Conservation (phyloP, 805 yeast genomes). For the Yarrowia sp. region DNA sequence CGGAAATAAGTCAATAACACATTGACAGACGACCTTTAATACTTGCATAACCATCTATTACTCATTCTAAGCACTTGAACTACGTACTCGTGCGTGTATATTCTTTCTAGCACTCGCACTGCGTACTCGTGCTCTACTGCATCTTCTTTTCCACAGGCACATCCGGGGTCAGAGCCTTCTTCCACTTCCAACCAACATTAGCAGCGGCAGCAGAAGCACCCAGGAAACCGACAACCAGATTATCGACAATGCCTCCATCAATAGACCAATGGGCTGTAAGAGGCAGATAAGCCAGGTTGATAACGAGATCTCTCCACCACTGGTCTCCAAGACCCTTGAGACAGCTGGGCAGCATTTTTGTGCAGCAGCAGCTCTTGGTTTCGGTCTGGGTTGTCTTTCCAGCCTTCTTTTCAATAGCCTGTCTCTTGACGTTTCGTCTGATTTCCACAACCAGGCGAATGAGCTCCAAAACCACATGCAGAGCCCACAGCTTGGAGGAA, state of each 20-base stretch:
- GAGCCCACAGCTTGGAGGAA: constrained; percentile 40
- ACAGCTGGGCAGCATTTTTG: not conserved
- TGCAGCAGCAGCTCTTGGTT: constrained; percentile 11
- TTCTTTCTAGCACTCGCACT: no score
- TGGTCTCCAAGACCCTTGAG: constrained; percentile 24
- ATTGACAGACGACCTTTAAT: no score
- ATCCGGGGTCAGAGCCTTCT: constrained; percentile 18
- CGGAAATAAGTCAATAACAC: no score
- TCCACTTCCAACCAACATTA: constrained; percentile 30
- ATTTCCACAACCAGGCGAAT: constrained; percentile 27
- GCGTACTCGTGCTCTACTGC: no score
- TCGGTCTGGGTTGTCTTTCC: not conserved
- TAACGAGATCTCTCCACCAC: constrained; percentile 31
- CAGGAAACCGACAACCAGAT: constrained; percentile 39
- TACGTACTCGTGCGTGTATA: no score
- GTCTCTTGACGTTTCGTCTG: constrained; percentile 29
- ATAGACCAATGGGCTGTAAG: constrained; percentile 45
- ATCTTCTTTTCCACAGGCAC: constrained; percentile 5
- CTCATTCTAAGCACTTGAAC: no score
- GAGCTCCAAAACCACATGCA: constrained; percentile 39
- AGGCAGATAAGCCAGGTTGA: constrained; percentile 43
- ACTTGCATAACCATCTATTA: no score
- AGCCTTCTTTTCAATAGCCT: constrained; percentile 26
- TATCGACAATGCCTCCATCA: constrained; percentile 37
- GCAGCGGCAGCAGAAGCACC: constrained; percentile 40